Conservation (phyloP, 257 asterid genomes). For the Thymus quinquecostatus region DNA sequence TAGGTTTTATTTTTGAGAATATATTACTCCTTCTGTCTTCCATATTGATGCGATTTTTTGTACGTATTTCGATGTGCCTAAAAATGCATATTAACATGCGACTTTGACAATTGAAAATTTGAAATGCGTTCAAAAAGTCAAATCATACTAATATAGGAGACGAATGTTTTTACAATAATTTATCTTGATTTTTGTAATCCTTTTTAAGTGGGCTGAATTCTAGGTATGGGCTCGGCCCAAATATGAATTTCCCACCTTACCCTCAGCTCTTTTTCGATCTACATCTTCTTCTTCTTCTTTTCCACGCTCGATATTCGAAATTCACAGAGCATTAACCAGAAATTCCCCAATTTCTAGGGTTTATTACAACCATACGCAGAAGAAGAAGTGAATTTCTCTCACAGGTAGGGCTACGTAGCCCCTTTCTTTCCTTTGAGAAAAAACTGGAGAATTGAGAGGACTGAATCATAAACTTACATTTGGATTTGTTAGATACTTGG, state of each 20-base stretch:
- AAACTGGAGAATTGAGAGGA: conserved; percentile 8
- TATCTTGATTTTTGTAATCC: too few relatives aligned
- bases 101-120: too few relatives aligned
- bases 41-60: too few relatives aligned
- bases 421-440: background rate
- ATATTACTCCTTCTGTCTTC: too few relatives aligned
- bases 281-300: conserved; percentile 19
- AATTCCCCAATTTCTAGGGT: conserved; percentile 27
- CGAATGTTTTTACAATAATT: too few relatives aligned
- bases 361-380: conserved; percentile 6
- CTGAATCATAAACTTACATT: background rate
- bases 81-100: too few relatives aligned
- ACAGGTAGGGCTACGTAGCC: conserved; percentile 27
- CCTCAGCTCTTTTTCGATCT: conserved; percentile 30
- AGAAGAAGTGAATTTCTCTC: conserved; percentile 18
- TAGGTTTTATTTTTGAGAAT: too few relatives aligned
- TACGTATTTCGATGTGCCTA: too few relatives aligned
- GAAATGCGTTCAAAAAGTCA: too few relatives aligned
- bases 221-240: conserved; percentile 24
- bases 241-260: conserved; percentile 5
- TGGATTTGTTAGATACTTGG: background rate
- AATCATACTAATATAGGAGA: too few relatives aligned
- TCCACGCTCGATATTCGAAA: conserved; percentile 22
- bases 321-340: background rate
- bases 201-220: too few relatives aligned